Evolutionary conservation across 2,329 filamentous ascomycete species (phyloP).

Genomic region (Ascosphaera acerosa): DNA sequence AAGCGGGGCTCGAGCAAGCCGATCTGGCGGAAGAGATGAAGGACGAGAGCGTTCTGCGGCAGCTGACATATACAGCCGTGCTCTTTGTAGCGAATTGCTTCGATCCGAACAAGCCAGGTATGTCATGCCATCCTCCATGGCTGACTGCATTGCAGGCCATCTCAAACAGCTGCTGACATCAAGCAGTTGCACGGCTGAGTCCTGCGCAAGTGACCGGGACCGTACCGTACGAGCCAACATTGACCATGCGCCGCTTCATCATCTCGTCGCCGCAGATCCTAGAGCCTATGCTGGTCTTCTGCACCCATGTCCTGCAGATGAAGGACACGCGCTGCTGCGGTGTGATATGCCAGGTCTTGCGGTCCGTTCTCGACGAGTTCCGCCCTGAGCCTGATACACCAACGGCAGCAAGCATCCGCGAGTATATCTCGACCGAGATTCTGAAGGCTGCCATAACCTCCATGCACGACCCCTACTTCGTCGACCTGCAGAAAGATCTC

Average conservation of each 20-base stretch:
- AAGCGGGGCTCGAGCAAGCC: conserved; percentile 40
- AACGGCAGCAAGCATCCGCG: conserved; percentile 46
- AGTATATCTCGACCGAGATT: conserved; percentile 74
- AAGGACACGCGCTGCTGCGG: conserved; percentile 71
- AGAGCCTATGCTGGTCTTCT: conserved; percentile 75
- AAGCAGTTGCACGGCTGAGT: conserved; percentile 10
- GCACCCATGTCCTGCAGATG: conserved; percentile 71
- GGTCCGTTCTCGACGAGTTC: conserved; percentile 64
- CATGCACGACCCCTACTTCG: conserved; percentile 87
- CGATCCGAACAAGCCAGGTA: conserved; percentile 43
- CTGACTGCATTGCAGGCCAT: conserved; percentile 4
- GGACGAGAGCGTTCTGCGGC: conserved; percentile 76
- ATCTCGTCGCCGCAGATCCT: conserved; percentile 53
- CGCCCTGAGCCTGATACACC: conserved; percentile 18
- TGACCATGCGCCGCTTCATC: conserved; percentile 50
- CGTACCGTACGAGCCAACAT: conserved; percentile 16
- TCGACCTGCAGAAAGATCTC: conserved; percentile 82
- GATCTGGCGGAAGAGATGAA: conserved; percentile 93
- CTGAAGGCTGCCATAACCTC: conserved; percentile 75
- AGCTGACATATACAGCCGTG: conserved; percentile 77
- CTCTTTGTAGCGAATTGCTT: conserved; percentile 77
- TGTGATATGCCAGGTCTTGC: conserved; percentile 64
- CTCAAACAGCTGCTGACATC: conserved; percentile 13
- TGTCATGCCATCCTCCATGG: conserved; percentile 8
- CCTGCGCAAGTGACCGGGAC: conserved; percentile 12